These are phyloP conservation scores for Pisolithus marmoratus DNA, from an alignment of 768 basidiomycete genomes.

Conservation along the genomic window DNA sequence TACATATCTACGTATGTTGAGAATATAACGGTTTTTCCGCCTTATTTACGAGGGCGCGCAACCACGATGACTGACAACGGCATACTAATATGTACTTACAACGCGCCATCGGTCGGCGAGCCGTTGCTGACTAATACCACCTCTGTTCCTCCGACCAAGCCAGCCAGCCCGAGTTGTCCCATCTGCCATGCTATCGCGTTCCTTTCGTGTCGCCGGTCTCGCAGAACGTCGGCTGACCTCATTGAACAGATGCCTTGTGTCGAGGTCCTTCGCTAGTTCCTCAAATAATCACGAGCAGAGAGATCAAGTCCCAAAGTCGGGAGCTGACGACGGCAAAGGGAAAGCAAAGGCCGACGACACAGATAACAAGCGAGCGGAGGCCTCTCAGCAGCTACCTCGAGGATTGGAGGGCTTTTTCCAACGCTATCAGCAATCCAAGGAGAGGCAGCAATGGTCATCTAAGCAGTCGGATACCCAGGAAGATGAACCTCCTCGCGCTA, in stretches of 20 bases:
- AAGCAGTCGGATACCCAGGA: conserved; percentile 24
- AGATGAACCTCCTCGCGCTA: conserved; percentile 31
- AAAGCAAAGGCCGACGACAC: conserved; percentile 30
- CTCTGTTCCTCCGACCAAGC: background rate
- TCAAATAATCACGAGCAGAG: conserved; percentile 26
- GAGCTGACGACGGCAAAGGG: conserved; percentile 27
- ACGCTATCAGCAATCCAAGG: conserved; percentile 45
- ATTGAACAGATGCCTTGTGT: conserved; percentile 23
- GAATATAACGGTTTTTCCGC: too few species aligned
- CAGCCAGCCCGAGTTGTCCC: background rate
- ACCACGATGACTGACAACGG: too few species aligned
- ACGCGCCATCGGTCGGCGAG: too few species aligned
- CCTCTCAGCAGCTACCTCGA: conserved; percentile 46
- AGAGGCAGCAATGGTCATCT: conserved; percentile 24
- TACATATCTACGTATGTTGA: too few species aligned
- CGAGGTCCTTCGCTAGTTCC: conserved; percentile 47
- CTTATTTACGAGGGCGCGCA: too few species aligned
- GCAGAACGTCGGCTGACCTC: conserved; percentile 37
- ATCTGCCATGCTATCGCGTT: conserved; percentile 54
- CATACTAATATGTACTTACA: too few species aligned
- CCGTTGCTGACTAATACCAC: background rate
- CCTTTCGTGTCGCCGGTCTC: conserved; percentile 48
- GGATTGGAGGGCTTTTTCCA: conserved; percentile 77
- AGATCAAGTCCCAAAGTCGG: conserved; percentile 21
- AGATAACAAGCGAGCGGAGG: conserved; percentile 26